Percentiles rank a stretch among this genome's conserved stretches.
Evolutionary conservation across 2,329 filamentous ascomycete species (phyloP).

Genomic region (Alternaria panax): DNA sequence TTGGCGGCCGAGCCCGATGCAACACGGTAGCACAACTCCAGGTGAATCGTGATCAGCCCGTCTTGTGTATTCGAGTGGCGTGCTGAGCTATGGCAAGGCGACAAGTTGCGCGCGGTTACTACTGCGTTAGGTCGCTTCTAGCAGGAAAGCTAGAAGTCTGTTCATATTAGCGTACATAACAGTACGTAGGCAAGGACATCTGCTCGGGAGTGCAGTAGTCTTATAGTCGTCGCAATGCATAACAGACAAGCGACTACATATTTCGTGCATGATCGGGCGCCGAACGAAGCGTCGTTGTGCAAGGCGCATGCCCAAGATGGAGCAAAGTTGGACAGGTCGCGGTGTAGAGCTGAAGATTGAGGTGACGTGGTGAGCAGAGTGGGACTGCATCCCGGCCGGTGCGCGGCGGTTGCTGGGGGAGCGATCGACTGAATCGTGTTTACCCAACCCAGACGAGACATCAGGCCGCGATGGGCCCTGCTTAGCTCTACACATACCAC

Average conservation of each 20-base stretch:
- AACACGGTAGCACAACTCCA: background rate
- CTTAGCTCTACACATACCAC: constrained; percentile 21
- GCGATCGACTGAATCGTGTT: constrained; percentile 27
- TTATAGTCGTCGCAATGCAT: background rate
- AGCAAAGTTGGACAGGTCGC: background rate
- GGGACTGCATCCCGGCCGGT: constrained; percentile 13
- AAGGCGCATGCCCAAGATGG: background rate
- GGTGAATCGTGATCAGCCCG: background rate
- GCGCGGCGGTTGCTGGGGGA: constrained; percentile 27
- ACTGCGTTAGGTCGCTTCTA: background rate
- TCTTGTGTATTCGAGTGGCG: background rate
- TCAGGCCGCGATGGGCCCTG: constrained; percentile 24
- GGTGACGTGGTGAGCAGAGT: constrained; percentile 27
- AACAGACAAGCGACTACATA: background rate
- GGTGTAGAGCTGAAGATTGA: constrained; percentile 13
- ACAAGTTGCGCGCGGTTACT: background rate
- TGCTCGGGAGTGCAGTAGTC: background rate
- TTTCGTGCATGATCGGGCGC: background rate
- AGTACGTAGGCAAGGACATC: background rate
- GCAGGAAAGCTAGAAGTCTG: background rate
- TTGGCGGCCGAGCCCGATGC: background rate
- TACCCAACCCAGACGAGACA: constrained; percentile 25
- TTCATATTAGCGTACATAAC: background rate
- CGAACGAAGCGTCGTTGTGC: background rate
- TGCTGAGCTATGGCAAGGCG: background rate